Evolutionary conservation across 75 land plant species (phyloP).

Genomic region (Cupressus sempervirens): DNA sequence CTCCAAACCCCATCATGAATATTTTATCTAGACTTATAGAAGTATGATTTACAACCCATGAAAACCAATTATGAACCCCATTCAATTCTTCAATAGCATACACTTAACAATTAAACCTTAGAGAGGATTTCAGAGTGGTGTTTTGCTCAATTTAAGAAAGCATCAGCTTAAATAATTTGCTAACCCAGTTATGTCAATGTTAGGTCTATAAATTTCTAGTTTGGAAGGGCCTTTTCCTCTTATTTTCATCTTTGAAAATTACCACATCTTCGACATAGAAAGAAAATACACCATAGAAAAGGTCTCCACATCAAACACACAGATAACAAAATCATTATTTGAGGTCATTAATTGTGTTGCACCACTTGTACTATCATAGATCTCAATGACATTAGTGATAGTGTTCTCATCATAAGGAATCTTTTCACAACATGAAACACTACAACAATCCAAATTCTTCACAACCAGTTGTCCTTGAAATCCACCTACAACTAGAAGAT

Average conservation of each 20-base stretch:
- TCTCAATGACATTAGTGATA: constrained; percentile 81
- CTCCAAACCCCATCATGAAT: constrained; percentile 62
- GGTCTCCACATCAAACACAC: constrained; percentile 66
- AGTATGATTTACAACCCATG: constrained; percentile 92
- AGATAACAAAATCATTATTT: constrained; percentile 72
- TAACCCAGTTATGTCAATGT: too few relatives aligned
- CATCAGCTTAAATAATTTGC: too few relatives aligned
- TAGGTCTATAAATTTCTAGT: too few relatives aligned
- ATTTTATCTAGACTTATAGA: constrained; percentile 71
- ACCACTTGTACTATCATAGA: constrained; percentile 47
- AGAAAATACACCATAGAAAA: constrained; percentile 60
- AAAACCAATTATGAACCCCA: constrained; percentile 58
- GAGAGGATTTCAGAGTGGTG: too few relatives aligned
- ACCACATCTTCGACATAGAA: too few relatives aligned
- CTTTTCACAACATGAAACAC: constrained; percentile 75
- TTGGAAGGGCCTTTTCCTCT: too few relatives aligned
- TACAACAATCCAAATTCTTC: constrained; percentile 73
- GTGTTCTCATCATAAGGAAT: constrained; percentile 76
- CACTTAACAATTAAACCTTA: too few relatives aligned
- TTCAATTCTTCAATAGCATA: too few relatives aligned
- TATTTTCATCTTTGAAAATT: too few relatives aligned
- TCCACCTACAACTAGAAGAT: constrained; percentile 95
- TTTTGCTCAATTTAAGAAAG: too few relatives aligned
- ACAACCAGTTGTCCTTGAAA: constrained; percentile 93
- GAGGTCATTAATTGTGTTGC: constrained; percentile 73